Percentiles rank a stretch among this genome's conserved stretches.
Conservation (phyloP, 2,329 filamentous ascomycete species). For the Colletotrichum incanum region DNA sequence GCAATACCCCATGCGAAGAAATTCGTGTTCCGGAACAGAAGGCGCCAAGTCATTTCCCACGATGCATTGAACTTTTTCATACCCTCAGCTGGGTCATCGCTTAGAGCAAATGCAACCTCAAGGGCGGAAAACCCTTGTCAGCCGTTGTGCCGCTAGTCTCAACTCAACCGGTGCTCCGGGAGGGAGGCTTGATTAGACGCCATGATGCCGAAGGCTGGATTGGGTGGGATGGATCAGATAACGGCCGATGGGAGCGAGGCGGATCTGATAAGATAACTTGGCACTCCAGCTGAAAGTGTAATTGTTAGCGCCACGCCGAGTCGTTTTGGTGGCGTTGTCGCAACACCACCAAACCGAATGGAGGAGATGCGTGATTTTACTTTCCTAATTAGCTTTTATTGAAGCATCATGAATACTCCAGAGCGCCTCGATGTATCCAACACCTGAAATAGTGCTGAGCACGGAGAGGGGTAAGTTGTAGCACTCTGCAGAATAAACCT, state of each 20-base stretch:
- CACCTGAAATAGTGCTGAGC: not conserved
- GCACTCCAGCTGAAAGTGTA: conserved; percentile 15
- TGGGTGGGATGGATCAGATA: conserved; percentile 36
- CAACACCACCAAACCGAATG: not conserved
- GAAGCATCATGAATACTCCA: not conserved
- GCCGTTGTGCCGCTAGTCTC: conserved; percentile 20
- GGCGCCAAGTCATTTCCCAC: conserved; percentile 28
- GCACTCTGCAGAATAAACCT: not conserved
- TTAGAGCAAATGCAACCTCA: conserved; percentile 30
- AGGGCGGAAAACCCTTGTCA: conserved; percentile 18
- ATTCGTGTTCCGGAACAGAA: conserved; percentile 8
- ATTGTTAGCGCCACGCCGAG: not conserved
- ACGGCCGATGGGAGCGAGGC: conserved; percentile 4
- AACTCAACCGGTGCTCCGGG: conserved; percentile 22
- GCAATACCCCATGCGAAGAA: conserved; percentile 17
- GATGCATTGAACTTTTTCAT: conserved; percentile 26
- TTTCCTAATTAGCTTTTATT: not conserved
- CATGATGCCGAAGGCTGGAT: conserved; percentile 13
- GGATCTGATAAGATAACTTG: conserved; percentile 38
- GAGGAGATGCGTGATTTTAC: not conserved
- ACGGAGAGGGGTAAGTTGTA: no score
- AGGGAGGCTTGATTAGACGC: not conserved
- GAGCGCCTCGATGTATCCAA: not conserved
- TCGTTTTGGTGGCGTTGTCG: not conserved
- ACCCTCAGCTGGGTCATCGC: conserved; percentile 9